Base-by-base conservation (phyloP, 2,329 filamentous ascomycete species). In the Calcarisporium arbuscula region DNA sequence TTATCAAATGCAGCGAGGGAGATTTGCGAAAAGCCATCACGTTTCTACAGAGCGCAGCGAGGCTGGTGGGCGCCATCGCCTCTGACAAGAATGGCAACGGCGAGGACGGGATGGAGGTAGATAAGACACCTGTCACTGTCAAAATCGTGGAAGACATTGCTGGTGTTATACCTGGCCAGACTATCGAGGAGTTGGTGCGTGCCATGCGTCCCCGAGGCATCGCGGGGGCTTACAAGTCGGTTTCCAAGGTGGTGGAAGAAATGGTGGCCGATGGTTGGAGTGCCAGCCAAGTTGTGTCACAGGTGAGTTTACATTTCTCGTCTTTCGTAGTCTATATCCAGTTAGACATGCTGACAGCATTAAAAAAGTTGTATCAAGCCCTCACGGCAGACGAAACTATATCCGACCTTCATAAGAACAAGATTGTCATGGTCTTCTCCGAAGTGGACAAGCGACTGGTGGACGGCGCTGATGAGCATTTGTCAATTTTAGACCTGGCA, bases 201-300 rank as follows among this genome's bases (percentile, higher is more conserved):
- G 83, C 87, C 14, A 84, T 96, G 65, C 82, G 85, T 47, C 85
- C 87, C 5, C 74, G 68, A 44, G 73, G 73, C 17, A 70, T 70
- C 23, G 72, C 73, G 1, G 69, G 74, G 11, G 70, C 78, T 1
- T 98, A 94, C 52, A 72, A 79, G 40, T 71, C 74, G 10, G 76
- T 98, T 12, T 79, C 87, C 0, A 79, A 78, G 45, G 80, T 86
- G 6, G 84, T 96, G 5, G 85, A 89, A 49, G 84, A 95, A 45
- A 80, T 98, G 68, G 81, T 96, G 30, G 90, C 90, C 0, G 92
- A 96, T 62, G 92, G 92, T 8, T 98, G 92, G 90, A 95, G 89
- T 57, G 92, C 90, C 17, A 80, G 81, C 6, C 92, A 96, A 61
- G 77, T 95, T 18, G 72, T 96, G 23, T 67, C 74, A 14, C 88